These are phyloP conservation scores for Penicillium frequentans DNA, from an alignment of 2,329 filamentous ascomycete genomes.

Conservation along the genomic window DNA sequence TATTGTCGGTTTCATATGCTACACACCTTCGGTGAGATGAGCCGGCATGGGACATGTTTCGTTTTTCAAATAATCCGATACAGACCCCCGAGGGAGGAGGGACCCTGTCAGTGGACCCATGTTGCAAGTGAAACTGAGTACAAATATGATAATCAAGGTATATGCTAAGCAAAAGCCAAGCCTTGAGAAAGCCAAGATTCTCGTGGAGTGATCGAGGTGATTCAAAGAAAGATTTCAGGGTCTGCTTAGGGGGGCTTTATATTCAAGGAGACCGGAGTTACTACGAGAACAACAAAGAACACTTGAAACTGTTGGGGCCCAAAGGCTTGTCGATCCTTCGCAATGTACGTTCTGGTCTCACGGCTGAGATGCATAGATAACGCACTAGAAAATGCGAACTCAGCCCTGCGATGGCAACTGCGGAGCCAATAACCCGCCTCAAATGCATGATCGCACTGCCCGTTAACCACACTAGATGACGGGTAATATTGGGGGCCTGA, in stretches of 20 bases:
- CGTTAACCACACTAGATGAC: not conserved
- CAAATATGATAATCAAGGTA: not conserved
- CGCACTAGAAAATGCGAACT: not conserved
- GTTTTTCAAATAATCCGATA: not conserved
- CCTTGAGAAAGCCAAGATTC: not conserved
- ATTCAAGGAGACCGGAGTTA: not conserved
- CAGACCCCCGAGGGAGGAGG: not conserved
- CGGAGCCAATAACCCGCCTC: not conserved
- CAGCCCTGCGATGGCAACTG: not conserved
- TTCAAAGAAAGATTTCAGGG: not conserved
- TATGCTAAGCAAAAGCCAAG: not conserved
- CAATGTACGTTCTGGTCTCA: not conserved
- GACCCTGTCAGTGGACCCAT: not conserved
- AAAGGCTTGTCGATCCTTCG: not conserved
- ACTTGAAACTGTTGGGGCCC: not conserved
- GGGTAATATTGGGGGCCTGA: not conserved
- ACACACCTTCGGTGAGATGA: slow-evolving; percentile 9
- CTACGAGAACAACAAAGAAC: not conserved
- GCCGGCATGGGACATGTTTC: slow-evolving; percentile 11
- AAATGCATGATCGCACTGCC: not conserved
- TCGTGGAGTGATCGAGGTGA: not conserved
- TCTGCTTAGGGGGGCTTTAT: not conserved
- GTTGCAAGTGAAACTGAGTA: not conserved
- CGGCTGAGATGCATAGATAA: not conserved
- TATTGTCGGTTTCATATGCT: not conserved